Evolutionary conservation across 192 early-diverging fungal species (phyloP), one percentile per base, ranked within the genome.

Genomic region (Entophlyctis luteolus): DNA sequence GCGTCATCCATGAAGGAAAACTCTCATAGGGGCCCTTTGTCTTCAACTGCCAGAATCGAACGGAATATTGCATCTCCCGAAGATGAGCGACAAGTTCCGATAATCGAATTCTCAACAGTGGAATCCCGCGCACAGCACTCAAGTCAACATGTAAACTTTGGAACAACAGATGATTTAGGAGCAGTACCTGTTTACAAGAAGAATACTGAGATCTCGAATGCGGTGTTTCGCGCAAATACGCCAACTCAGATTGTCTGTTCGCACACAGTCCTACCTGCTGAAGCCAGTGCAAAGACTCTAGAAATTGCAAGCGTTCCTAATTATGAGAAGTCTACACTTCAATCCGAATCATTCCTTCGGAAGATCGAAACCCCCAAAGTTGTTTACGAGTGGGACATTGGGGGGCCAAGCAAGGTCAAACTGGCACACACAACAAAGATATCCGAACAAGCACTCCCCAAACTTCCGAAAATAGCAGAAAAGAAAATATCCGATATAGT

Each of bases 371-470:
- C 33, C 32, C 27, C 23, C 18, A 48, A 58, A 32, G 67, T 69
- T 33, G 48, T 69, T 27, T 69, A 69, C 34, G 39, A 59, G 45
- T 69, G 67, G 67, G 67, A 69, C 55, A 45, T 58, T 48, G 56
- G 39, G 16, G 67, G n/a, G 4, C 33, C 62, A 3, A 63, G 48
- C 46, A 36, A 48, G 10, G 32, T 63, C 14, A n/a, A 50, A 49
- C n/a, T n/a, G n/a, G n/a, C n/a, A n/a, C n/a, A n/a, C n/a, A 50
- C 18, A 12, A 16, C 48, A 6, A 48, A 63, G 32, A 20, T 42
- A 50, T 14, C 62, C 1, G 18, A 36, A 23, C 2, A 25, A 10
- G 8, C 55, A 27, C 14, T 28, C n/a, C 20, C 33, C 55, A 56
- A 56, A 20, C 1, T 56, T 0, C 18, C 1, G 35, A 56, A 56